Evolutionary conservation across 306 rosid genomes (phyloP).

Genomic region (Trifolium dubium): DNA sequence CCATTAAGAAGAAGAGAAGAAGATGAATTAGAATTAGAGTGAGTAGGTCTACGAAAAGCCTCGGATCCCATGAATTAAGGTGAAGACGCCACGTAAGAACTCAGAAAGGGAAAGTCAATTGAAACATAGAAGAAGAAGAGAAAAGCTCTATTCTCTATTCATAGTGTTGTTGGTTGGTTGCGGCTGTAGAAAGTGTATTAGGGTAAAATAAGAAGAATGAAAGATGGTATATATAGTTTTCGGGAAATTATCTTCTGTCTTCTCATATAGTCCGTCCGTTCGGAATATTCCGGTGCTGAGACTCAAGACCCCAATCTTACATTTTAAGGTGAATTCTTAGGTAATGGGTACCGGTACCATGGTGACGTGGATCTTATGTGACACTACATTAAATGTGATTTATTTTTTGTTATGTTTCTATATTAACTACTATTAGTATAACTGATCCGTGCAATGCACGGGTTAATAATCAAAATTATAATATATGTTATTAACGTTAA

Average conservation of each 20-base stretch:
- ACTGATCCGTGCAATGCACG: too few species aligned
- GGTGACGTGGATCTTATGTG: too few species aligned
- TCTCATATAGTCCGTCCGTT: conserved; percentile 53
- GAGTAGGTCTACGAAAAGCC: conserved; percentile 46
- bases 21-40: conserved; percentile 49
- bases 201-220: conserved; percentile 78
- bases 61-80: conserved; percentile 70
- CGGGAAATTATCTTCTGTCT: conserved; percentile 75
- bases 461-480: too few species aligned
- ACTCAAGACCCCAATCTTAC: conserved; percentile 19
- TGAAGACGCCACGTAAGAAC: conserved; percentile 31
- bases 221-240: conserved; percentile 89
- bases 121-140: conserved; percentile 52
- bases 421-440: too few species aligned
- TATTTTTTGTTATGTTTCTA: too few species aligned
- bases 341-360: too few species aligned
- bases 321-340: too few species aligned
- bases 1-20: conserved; percentile 54
- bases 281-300: conserved; percentile 78
- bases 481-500: too few species aligned
- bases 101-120: conserved; percentile 59
- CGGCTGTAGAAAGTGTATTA: conserved; percentile 73
- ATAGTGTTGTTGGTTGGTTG: conserved; percentile 48
- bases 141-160: background rate
- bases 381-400: too few species aligned